phyloP scores from a whole-genome alignment of 2,329 filamentous ascomycete species.

The Diaporthe longicolla region DNA sequence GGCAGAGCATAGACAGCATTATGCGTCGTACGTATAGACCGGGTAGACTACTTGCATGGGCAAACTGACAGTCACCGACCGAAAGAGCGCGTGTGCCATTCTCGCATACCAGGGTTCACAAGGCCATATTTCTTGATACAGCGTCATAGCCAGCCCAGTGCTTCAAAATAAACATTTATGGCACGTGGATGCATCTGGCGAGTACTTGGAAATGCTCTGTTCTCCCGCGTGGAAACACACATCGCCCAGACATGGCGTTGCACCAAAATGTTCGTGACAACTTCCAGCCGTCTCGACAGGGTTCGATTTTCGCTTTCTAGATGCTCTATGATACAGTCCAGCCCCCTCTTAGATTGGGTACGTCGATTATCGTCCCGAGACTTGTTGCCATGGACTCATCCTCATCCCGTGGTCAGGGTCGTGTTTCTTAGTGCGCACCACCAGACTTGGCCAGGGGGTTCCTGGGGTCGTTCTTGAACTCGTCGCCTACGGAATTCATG shows the following conservation, averaged over 20 bases:
- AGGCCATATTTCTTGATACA: too few species aligned
- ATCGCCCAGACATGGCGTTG: background rate
- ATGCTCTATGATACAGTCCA: constrained; percentile 41
- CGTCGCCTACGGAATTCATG: constrained; percentile 74
- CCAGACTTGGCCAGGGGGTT: constrained; percentile 75
- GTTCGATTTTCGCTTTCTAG: constrained; percentile 38
- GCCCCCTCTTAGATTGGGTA: background rate
- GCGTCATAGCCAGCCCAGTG: background rate
- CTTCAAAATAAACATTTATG: background rate
- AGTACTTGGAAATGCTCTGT: too few species aligned
- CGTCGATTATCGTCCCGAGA: constrained; percentile 22
- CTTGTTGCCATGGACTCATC: constrained; percentile 3
- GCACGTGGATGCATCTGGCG: background rate
- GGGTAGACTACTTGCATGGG: background rate
- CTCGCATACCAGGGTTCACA: background rate
- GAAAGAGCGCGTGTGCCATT: background rate
- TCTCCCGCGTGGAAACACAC: too few species aligned
- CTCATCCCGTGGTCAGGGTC: background rate
- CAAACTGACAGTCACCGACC: background rate
- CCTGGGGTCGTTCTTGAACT: constrained; percentile 97
- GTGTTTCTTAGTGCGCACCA: constrained; percentile 58
- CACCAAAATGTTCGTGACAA: background rate
- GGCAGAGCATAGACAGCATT: background rate
- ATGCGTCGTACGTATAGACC: background rate
- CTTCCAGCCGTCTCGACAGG: background rate